Percentiles rank a stretch among this genome's conserved stretches.
phyloP scores from a whole-genome alignment of 2,329 filamentous ascomycete species.

The Beauveria scarabaeidicola region DNA sequence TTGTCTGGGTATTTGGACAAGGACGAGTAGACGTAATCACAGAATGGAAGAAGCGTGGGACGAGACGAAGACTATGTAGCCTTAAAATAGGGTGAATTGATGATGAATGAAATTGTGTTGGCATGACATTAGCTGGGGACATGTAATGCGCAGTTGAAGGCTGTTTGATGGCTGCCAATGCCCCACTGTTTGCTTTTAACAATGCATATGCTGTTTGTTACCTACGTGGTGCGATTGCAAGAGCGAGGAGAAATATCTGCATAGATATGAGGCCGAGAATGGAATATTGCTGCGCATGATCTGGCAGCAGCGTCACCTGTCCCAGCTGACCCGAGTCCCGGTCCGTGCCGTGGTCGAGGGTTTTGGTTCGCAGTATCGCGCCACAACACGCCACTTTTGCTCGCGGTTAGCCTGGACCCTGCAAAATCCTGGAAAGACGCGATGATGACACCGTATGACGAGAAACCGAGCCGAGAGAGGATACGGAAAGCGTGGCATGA shows the following conservation, averaged over 20 bases:
- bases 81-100: conserved; percentile 7
- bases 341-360: neutral
- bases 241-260: neutral
- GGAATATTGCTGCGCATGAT: neutral
- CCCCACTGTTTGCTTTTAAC: neutral
- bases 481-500: neutral
- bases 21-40: neutral
- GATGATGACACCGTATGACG: neutral
- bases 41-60: neutral
- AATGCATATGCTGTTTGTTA: neutral
- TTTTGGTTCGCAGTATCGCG: neutral
- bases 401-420: neutral
- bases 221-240: neutral
- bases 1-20: neutral
- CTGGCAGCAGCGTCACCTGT: neutral
- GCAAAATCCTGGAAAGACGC: neutral
- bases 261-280: neutral
- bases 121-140: neutral
- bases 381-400: conserved; percentile 2
- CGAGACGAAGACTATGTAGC: neutral
- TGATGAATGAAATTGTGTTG: neutral
- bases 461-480: neutral
- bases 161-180: neutral
- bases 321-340: neutral
- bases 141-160: neutral